A percentile compares a stretch with the other conserved stretches of the same genome.
Evolutionary conservation across 2,329 filamentous ascomycete genomes (phyloP).

Genomic region (Lecanoromycetidae sp.): DNA sequence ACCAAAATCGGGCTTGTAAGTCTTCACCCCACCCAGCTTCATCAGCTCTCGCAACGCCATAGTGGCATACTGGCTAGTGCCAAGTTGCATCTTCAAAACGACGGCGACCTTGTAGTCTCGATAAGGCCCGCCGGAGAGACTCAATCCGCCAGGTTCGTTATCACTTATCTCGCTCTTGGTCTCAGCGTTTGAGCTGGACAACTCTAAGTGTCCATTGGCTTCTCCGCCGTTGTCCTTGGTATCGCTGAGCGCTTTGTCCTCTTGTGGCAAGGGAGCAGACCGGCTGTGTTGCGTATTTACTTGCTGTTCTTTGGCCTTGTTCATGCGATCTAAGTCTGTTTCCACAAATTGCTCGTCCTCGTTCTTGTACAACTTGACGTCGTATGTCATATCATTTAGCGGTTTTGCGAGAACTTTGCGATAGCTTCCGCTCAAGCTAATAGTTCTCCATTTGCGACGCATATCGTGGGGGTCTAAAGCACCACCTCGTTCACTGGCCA

Average conservation of each 20-base stretch:
- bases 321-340: conserved; percentile 59
- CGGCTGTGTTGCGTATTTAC: too few relatives aligned
- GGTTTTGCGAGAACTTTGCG: conserved; percentile 70
- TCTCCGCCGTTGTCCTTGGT: neutral
- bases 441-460: conserved; percentile 73
- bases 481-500: conserved; percentile 68
- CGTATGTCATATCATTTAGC: conserved; percentile 48
- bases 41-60: conserved; percentile 72
- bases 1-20: conserved; percentile 52
- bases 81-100: conserved; percentile 59
- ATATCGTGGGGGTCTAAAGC: conserved; percentile 71
- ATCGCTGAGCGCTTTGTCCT: too few relatives aligned
- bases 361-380: conserved; percentile 57
- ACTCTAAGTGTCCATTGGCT: neutral
- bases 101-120: conserved; percentile 22
- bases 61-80: conserved; percentile 71
- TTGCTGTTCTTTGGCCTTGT: neutral
- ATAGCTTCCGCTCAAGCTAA: conserved; percentile 80
- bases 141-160: conserved; percentile 1
- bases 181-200: too few relatives aligned
- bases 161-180: conserved; percentile 10
- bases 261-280: neutral
- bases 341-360: conserved; percentile 74
- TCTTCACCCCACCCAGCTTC: conserved; percentile 49
- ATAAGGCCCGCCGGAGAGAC: conserved; percentile 9